These are phyloP conservation scores for Microbotryomycetes sp. DNA, from an alignment of 1,284 basidiomycete genomes.

Conservation along the genomic window DNA sequence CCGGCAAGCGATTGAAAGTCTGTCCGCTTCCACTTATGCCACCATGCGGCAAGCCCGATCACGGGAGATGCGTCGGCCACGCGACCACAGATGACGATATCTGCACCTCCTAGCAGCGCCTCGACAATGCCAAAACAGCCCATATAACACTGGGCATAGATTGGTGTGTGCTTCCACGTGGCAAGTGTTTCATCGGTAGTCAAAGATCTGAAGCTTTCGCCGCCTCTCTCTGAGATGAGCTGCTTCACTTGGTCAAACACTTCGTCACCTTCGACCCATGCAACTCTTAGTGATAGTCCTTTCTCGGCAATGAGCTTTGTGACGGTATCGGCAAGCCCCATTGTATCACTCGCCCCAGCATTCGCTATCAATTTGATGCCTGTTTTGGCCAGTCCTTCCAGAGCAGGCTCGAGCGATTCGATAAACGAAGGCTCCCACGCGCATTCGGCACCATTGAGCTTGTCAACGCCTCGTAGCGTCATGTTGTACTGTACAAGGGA, in stretches of 20 bases:
- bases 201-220: background rate
- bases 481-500: slow-evolving; percentile 5
- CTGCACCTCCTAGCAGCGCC: slow-evolving; percentile 28
- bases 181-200: slow-evolving; percentile 5
- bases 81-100: slow-evolving; percentile 34
- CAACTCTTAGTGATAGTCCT: slow-evolving; percentile 5
- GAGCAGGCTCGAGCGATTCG: slow-evolving; percentile 4
- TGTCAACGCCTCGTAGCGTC: background rate
- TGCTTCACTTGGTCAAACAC: slow-evolving; percentile 6
- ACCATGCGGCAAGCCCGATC: slow-evolving; percentile 32
- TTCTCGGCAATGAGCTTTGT: background rate
- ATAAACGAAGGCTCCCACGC: slow-evolving; percentile 12
- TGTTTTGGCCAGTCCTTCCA: slow-evolving; percentile 1
- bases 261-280: slow-evolving; percentile 12
- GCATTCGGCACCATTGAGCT: background rate
- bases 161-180: slow-evolving; percentile 1
- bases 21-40: slow-evolving; percentile 28
- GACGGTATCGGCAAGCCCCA: background rate
- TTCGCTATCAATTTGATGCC: slow-evolving; percentile 4
- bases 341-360: background rate
- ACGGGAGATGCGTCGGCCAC: slow-evolving; percentile 32
- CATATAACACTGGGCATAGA: slow-evolving; percentile 9
- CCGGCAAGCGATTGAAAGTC: slow-evolving; percentile 30
- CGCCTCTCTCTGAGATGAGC: background rate
- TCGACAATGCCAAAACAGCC: slow-evolving; percentile 19